These are phyloP conservation scores for Cordyceps javanica DNA, from an alignment of 2,329 filamentous ascomycete genomes.

Conservation along the genomic window DNA sequence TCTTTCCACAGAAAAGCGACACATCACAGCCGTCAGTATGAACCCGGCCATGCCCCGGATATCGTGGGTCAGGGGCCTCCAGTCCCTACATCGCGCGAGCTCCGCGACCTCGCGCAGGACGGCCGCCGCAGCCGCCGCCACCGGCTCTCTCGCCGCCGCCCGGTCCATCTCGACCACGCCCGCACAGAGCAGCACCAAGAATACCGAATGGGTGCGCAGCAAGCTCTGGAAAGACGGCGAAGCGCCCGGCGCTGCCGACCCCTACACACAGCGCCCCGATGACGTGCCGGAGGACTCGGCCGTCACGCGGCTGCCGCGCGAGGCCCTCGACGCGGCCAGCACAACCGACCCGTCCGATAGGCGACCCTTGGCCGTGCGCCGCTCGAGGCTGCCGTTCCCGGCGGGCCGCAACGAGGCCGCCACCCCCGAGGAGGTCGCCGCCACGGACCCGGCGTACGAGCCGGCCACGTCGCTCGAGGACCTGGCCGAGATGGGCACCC, in stretches of 20 bases:
- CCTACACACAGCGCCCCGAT: constrained; percentile 28
- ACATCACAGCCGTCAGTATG: constrained; percentile 5
- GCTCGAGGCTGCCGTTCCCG: constrained; percentile 28
- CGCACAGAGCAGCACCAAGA: constrained; percentile 24
- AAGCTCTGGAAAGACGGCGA: constrained; percentile 34
- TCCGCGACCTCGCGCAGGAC: constrained; percentile 17
- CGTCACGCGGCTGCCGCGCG: constrained; percentile 23
- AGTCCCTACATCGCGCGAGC: constrained; percentile 23
- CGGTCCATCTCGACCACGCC: constrained; percentile 30
- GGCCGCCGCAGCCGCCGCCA: constrained; percentile 21
- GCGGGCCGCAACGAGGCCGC: constrained; percentile 28
- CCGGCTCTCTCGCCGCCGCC: no score
- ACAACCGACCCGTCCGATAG: constrained; percentile 12
- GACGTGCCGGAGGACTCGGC: constrained; percentile 22
- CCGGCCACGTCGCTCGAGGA: constrained; percentile 41
- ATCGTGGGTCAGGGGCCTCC: constrained; percentile 31
- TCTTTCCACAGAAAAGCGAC: neutral
- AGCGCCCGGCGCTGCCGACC: constrained; percentile 32
- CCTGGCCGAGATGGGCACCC: constrained; percentile 41
- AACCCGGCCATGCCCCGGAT: constrained; percentile 35
- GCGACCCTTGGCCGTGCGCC: constrained; percentile 21
- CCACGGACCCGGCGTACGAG: constrained; percentile 33
- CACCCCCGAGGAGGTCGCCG: constrained; percentile 25
- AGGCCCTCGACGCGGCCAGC: constrained; percentile 25
- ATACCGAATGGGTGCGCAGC: constrained; percentile 32